Conservation (phyloP, 345 rosid species). For the Lepidium africanum region DNA sequence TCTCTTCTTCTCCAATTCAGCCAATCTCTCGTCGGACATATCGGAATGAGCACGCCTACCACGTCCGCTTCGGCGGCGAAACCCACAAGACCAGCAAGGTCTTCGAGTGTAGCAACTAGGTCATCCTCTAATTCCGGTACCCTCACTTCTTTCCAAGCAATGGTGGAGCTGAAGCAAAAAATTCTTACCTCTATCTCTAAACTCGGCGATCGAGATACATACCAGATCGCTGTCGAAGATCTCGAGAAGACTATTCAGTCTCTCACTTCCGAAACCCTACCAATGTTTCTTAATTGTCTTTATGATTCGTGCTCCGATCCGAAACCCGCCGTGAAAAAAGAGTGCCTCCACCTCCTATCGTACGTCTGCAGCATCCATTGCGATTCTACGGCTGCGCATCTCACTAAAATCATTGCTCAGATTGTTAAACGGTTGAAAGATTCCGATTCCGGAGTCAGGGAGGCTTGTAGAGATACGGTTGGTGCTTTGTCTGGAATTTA, state of each 20-base stretch:
- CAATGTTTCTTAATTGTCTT: conserved; percentile 83
- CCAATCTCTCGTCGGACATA: not conserved
- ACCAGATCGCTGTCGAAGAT: conserved; percentile 92
- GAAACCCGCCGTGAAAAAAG: conserved; percentile 85
- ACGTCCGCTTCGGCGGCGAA: conserved; percentile 34
- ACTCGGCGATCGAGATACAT: conserved; percentile 89
- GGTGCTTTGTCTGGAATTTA: conserved; percentile 65
- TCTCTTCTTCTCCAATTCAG: not conserved
- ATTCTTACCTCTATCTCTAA: conserved; percentile 82
- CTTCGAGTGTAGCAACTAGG: conserved; percentile 30
- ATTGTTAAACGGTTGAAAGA: conserved; percentile 73
- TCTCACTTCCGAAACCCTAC: conserved; percentile 67
- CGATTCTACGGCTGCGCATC: conserved; percentile 62
- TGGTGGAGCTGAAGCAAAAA: conserved; percentile 90
- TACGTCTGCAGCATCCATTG: conserved; percentile 47
- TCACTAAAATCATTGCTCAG: conserved; percentile 64
- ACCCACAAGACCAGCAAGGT: conserved; percentile 33
- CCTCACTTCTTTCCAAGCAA: conserved; percentile 74
- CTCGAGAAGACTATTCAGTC: conserved; percentile 66
- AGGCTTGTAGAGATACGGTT: conserved; percentile 84
- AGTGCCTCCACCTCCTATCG: conserved; percentile 67
- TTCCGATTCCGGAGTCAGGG: conserved; percentile 86
- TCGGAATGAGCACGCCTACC: conserved; percentile 40
- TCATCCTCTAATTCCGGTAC: conserved; percentile 45
- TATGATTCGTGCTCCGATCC: conserved; percentile 78